A percentile compares a stretch with the other conserved stretches of the same genome.
Conservation (phyloP, 2,329 filamentous ascomycete genomes). For the Macrophomina pseudophaseolina region DNA sequence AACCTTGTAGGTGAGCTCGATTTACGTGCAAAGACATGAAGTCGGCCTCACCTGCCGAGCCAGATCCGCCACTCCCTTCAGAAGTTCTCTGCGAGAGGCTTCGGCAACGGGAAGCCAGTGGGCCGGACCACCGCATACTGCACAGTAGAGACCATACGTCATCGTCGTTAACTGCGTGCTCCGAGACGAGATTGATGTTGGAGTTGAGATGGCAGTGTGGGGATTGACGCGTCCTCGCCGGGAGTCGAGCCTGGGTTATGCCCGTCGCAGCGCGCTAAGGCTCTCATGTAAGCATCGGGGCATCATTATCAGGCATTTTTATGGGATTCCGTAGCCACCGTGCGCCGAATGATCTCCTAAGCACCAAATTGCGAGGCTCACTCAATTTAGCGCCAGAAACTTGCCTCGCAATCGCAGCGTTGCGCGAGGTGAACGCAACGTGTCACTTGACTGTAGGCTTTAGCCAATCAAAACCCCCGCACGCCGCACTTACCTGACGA, state of each 20-base stretch:
- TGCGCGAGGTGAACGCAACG: too few relatives aligned
- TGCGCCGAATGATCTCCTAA: too few relatives aligned
- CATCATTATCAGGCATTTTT: background rate
- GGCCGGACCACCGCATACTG: constrained; percentile 1
- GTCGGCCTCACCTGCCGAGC: too few relatives aligned
- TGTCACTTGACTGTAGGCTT: too few relatives aligned
- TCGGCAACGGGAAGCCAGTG: background rate
- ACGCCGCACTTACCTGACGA: background rate
- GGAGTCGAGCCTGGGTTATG: background rate
- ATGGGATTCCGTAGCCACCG: too few relatives aligned
- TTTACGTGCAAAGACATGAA: background rate
- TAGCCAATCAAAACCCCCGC: background rate
- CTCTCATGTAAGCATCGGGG: background rate
- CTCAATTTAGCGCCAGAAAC: too few relatives aligned
- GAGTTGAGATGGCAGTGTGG: too few relatives aligned
- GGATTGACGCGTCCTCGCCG: too few relatives aligned
- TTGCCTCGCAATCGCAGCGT: too few relatives aligned
- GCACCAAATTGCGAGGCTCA: too few relatives aligned
- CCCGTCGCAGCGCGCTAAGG: background rate
- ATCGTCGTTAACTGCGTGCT: background rate
- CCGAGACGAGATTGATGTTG: too few relatives aligned
- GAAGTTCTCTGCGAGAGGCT: background rate
- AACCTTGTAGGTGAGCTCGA: too few relatives aligned
- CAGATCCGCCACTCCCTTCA: background rate
- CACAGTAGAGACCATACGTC: constrained; percentile 1